Base-by-base conservation (phyloP, 176 grass and related monocot species). In the Otatea glauca region DNA sequence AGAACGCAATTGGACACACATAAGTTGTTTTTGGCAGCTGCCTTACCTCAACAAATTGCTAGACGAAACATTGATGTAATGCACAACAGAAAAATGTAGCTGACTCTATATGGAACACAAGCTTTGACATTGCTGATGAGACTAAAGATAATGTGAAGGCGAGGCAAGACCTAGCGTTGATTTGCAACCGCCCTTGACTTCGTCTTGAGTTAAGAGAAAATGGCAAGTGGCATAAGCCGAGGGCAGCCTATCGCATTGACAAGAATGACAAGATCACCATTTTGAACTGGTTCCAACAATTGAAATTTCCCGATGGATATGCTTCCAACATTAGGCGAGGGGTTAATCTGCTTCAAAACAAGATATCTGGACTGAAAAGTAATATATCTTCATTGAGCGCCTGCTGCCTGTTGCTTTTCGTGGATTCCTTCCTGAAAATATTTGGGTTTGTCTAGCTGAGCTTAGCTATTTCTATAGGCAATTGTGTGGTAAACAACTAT, bases 401-500 rank as follows among this genome's bases (percentile, higher is more conserved):
- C 2, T 78, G 4, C 38, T 78, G 1, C 75, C 38, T 18, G 39
- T 63, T 64, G 39, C 41, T 2, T 78, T 78, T 16, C 58, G 39
- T 47, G 75, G 75, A 3, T 78, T 77, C 1, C 21, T 77, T 15
- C 56, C 75, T 0, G 38, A 77, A 0, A 17, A 47, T 11, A 45
- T 45, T 32, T 78, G 76, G 23, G 0, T 5, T 0, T 64, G 23
- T 48, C 32, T 78, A 6, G 76, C 17, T 10, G 76, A 78, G 41
- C 75, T 78, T 5, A 78, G 58, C 12, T 76, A 59, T 16, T 76
- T 76, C 34, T 76, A 76, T 27, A 9, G 34, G 74, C 34, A 76
- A 5, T 6, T 64, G 2, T 38, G 64, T 66, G 64, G 5, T 5
- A 66, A 66, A 66, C 14, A 66, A 66, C 12, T 38, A 6, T 37